Evolutionary conservation across 495 filamentous ascomycete genomes (phyloP), one percentile per base, ranked within the genome.

Genomic region (Penicillium desertorum): DNA sequence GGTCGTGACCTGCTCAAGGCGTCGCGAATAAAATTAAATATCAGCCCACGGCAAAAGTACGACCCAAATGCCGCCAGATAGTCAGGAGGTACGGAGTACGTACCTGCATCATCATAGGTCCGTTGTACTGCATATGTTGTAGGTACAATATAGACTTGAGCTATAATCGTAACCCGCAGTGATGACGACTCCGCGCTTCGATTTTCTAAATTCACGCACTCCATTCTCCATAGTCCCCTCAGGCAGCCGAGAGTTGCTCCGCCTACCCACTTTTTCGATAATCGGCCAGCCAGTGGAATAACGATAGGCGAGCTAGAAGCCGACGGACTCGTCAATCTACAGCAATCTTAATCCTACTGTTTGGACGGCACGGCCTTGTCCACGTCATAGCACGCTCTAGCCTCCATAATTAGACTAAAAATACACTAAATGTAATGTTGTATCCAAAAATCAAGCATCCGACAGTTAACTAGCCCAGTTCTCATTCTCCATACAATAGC

Each of bases 301-400:
- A 56, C 46, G 45, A 62, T 62, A 54, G 49, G 50, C 49, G 52
- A 29, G 20, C 25, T 43, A 22, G 57, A 46, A 36, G 50, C 45
- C 25, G 32, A 23, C 25, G 14, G 53, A 12, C 36, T 52, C 12
- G 57, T 58, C 54, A 57, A 65, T 65, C 60, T 36, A 52, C 60
- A 51, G 56, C 36, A 62, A 65, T 65, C 57, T 62, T 58, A 60
- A 57, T 60, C 23, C 30, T 30, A 29, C 49, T 8, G 47, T 37
- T 6, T 39, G 22, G 25, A 49, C 29, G 17, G 29, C 19, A 12
- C 19, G 42, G 25, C 17, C 30, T 20, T 27, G 48, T 54, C 63
- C 63, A 57, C 63, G 60, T 65, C 63, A 65, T 65, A 41, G 20
- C 36, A 25, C 22, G 20, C 39, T 53, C 39, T 51, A 37, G 3